phyloP scores from a whole-genome alignment of 768 basidiomycete species.

The Hydnomerulius pinastri region DNA sequence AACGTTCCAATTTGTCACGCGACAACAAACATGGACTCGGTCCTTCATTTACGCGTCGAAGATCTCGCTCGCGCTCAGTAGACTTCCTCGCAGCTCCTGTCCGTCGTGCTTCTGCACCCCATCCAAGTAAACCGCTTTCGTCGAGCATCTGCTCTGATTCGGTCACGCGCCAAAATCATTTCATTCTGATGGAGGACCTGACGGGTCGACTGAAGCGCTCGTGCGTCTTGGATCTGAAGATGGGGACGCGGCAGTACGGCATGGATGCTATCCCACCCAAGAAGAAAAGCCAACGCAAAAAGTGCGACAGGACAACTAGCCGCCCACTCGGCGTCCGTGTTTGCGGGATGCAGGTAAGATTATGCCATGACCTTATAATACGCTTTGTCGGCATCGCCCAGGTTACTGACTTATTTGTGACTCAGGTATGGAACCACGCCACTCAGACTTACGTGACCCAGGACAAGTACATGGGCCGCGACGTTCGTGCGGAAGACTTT shows the following conservation, averaged over 20 bases:
- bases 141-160: constrained; percentile 44
- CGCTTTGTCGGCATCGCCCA: background rate
- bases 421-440: constrained; percentile 88
- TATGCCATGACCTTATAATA: constrained; percentile 1
- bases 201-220: constrained; percentile 90
- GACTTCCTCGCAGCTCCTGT: constrained; percentile 25
- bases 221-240: constrained; percentile 97
- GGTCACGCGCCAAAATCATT: constrained; percentile 90
- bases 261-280: constrained; percentile 90
- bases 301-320: constrained; percentile 96
- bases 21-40: constrained; percentile 23
- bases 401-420: constrained; percentile 8
- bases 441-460: constrained; percentile 87
- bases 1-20: constrained; percentile 20
- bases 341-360: constrained; percentile 97
- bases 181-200: constrained; percentile 98
- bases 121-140: constrained; percentile 30
- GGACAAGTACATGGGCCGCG: constrained; percentile 95
- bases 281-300: constrained; percentile 98
- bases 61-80: constrained; percentile 44
- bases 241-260: constrained; percentile 99
- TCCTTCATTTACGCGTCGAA: constrained; percentile 35
- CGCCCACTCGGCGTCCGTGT: constrained; percentile 87
- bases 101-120: constrained; percentile 28
- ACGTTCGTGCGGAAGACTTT: constrained; percentile 86